Base-by-base conservation (phyloP, 148 eudicot genomes). In the Persicaria tinctoria region DNA sequence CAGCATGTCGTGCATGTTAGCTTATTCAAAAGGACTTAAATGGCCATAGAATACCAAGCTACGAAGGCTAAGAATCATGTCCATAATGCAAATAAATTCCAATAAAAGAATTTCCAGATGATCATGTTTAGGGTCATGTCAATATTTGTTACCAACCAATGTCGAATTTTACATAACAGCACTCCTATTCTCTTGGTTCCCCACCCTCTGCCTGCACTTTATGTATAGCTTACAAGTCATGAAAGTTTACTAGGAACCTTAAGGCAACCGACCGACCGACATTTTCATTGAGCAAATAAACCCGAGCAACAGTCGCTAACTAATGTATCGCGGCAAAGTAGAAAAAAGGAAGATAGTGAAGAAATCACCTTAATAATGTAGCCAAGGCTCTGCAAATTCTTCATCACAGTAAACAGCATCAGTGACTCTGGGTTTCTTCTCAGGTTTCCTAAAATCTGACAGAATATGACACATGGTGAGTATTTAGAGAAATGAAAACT, bases 371-470 rank as follows among this genome's bases (percentile, higher is more conserved):
- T 87, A 73, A 94, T 59, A 74, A 46, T 69, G 82, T 94, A 94
- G 59, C 98, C 97, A 72, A 90, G 82, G 20, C 63, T 85, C 41
- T 78, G 87, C 60, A 94, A 78, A 78, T 83, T 86, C 89, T 87
- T 91, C 88, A 82, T 77, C 81, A 92, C 86, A 23, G 98, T 90
- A 79, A 75, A 85, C 72, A 92, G 80, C 98, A 91, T 82, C 80
- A 94, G 75, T 46, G 98, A 80, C 44, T 80, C 77, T 5, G 98
- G 89, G 83, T 85, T 89, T 76, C 85, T 84, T 81, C 83, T 86
- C 90, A 86, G 77, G 84, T 84, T 90, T 59, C 93, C 98, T 75
- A 92, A 78, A 78, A 94, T 81, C 97, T 92, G 87, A 66, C 78
- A 85, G 53, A 80, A 78, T 45, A 80, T 66, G 70, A 66, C 46